Evolutionary conservation across 345 rosid species (phyloP).

Genomic region (Chamaenerion angustifolium): DNA sequence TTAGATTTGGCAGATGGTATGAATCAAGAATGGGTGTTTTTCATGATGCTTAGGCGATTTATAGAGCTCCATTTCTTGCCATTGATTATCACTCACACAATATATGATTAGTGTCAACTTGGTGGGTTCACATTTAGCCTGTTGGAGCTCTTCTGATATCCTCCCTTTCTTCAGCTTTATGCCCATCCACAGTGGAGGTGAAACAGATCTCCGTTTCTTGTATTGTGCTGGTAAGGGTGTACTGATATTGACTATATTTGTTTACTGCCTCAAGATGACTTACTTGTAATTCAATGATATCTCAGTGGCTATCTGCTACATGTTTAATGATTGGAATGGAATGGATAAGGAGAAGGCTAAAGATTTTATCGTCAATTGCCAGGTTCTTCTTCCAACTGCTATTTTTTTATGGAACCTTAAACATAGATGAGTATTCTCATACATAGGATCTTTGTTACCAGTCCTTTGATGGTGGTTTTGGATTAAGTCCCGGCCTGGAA

Average conservation of each 20-base stretch:
- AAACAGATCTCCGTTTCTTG: constrained; percentile 73
- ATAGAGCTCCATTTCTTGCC: too few species aligned
- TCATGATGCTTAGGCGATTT: not conserved
- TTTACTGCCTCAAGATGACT: constrained; percentile 4
- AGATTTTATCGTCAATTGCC: constrained; percentile 64
- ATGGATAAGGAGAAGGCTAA: constrained; percentile 72
- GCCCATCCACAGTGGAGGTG: constrained; percentile 77
- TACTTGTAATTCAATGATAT: constrained; percentile 11
- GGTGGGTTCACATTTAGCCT: not conserved
- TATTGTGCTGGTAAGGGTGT: constrained; percentile 82
- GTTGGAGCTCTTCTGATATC: not conserved
- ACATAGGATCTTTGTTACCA: constrained; percentile 18
- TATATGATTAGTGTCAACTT: not conserved
- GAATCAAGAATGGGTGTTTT: too few species aligned
- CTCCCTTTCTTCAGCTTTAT: constrained; percentile 45
- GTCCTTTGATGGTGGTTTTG: constrained; percentile 99
- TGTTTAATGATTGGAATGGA: constrained; percentile 81
- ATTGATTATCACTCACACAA: not conserved
- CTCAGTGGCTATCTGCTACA: constrained; percentile 72
- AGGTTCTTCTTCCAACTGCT: constrained; percentile 23
- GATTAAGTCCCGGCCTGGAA: constrained; percentile 80
- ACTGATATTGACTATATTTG: constrained; percentile 4
- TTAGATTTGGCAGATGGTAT: too few species aligned
- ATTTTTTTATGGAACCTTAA: not conserved
- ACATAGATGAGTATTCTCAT: not conserved